phyloP scores from a whole-genome alignment of 805 yeast genomes.

The Candida saitoana region DNA sequence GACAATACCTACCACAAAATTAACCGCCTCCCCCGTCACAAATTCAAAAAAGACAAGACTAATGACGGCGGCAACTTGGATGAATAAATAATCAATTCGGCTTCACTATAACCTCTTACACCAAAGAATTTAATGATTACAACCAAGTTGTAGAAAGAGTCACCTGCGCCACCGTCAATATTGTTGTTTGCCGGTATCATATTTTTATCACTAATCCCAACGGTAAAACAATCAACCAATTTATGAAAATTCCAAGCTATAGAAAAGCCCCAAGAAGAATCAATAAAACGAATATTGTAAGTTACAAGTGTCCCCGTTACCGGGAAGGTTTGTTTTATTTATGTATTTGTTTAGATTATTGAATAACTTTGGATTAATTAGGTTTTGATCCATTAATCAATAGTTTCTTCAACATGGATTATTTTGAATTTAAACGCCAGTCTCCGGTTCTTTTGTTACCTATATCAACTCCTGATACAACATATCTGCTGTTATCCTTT shows the following conservation, averaged over 20 bases:
- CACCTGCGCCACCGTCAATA: conserved; percentile 60
- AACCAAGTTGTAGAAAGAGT: conserved; percentile 46
- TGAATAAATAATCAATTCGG: conserved; percentile 47
- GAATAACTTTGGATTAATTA: too few relatives aligned
- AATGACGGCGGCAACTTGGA: conserved; percentile 46
- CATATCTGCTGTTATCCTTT: conserved; percentile 13
- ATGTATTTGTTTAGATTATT: too few relatives aligned
- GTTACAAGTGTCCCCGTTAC: conserved; percentile 64
- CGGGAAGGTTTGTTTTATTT: conserved; percentile 57
- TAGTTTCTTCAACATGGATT: too few relatives aligned
- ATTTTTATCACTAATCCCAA: conserved; percentile 55
- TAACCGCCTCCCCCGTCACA: conserved; percentile 52
- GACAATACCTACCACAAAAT: conserved; percentile 47
- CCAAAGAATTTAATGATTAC: conserved; percentile 48
- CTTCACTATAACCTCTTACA: conserved; percentile 54
- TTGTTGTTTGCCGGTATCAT: conserved; percentile 47
- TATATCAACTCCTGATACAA: conserved; percentile 6
- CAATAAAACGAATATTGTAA: conserved; percentile 54
- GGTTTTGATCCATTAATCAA: too few relatives aligned
- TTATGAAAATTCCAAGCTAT: conserved; percentile 30
- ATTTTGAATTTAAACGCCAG: too few relatives aligned
- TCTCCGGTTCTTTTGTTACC: too few relatives aligned
- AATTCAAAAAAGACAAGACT: conserved; percentile 45
- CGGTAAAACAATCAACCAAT: conserved; percentile 43
- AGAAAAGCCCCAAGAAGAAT: conserved; percentile 55